Conservation (phyloP, 1,284 basidiomycete genomes). For the Pseudozyma thailandica region DNA sequence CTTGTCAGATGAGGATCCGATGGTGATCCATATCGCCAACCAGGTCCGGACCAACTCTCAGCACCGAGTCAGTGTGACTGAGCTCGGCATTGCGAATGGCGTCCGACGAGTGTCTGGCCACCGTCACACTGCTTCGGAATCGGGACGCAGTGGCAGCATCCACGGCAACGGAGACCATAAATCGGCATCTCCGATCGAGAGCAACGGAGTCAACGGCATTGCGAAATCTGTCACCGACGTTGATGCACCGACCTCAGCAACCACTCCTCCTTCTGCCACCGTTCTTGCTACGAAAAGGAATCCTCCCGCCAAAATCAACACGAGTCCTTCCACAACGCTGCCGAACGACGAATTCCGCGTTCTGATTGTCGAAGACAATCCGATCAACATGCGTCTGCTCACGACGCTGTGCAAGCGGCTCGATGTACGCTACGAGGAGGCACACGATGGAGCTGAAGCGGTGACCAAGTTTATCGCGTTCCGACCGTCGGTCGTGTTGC, state of each 20-base stretch:
- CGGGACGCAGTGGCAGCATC: background rate
- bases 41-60: slow-evolving; percentile 7
- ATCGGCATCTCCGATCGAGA: background rate
- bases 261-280: background rate
- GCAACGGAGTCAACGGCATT: slow-evolving; percentile 8
- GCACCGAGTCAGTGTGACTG: slow-evolving; percentile 18
- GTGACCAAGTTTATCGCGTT: slow-evolving; percentile 48
- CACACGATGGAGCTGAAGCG: slow-evolving; percentile 55
- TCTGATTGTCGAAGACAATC: slow-evolving; percentile 61
- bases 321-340: background rate
- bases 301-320: slow-evolving; percentile 15
- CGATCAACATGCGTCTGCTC: slow-evolving; percentile 57
- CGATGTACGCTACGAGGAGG: slow-evolving; percentile 46
- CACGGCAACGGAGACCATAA: background rate
- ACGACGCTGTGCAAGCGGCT: slow-evolving; percentile 47
- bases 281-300: background rate
- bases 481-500: slow-evolving; percentile 51
- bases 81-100: slow-evolving; percentile 7
- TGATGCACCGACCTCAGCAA: background rate
- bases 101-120: slow-evolving; percentile 12
- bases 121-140: slow-evolving; percentile 2
- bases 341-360: slow-evolving; percentile 45
- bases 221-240: background rate
- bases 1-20: slow-evolving; percentile 38
- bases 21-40: slow-evolving; percentile 25